Evolutionary conservation across 1,284 basidiomycete species (phyloP), one percentile per base, ranked within the genome.

Genomic region (Leccinum angustisporum): DNA sequence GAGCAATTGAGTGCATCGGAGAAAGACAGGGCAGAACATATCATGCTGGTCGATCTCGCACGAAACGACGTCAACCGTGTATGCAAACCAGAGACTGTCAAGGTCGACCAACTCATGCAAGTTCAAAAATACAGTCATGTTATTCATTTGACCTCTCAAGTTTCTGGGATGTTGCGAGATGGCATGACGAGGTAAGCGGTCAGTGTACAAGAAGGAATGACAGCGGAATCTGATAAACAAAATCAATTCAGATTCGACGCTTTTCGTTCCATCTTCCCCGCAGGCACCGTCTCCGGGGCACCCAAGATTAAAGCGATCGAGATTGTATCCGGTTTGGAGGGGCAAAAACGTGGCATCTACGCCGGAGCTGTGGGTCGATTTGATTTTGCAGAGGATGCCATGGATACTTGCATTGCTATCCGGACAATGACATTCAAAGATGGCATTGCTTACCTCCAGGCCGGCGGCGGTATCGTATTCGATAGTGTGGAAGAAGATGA

Each of bases 261-360:
- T 0, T 97, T 99, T 82, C 88, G 97, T 25, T 98, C 96, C 52
- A 99, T 99, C 69, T 99, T 99, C 81, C 97, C 97, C 0, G 97
- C 97, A 5, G 97, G 97, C 1, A 99, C 97, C 2, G 97, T 99
- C n/a, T 97, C 95, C 0, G 97, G 97, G 14, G 97, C 97, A 33
- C 97, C 97, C 1, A 99, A 99, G 79, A 95, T 99, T 77, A 97
- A 97, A 74, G 97, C 97, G 1, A 95, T 99, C 68, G 95, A 99
- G 75, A 88, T 99, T 38, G 82, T 99, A 46, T 89, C 88, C 13
- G 88, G 88, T 18, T 79, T 98, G 53, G 97, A 99, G 75, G 83
- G 90, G 72, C 95, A 98, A 76, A 86, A 89, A 55, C 84, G 97
- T 40, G 97, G 97, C 27, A 91, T 98, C 7, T 99, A 99, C 70